Evolutionary conservation across 345 rosid genomes (phyloP), one percentile per base, ranked within the genome.

Genomic region (Cardamine chenopodiifolia): DNA sequence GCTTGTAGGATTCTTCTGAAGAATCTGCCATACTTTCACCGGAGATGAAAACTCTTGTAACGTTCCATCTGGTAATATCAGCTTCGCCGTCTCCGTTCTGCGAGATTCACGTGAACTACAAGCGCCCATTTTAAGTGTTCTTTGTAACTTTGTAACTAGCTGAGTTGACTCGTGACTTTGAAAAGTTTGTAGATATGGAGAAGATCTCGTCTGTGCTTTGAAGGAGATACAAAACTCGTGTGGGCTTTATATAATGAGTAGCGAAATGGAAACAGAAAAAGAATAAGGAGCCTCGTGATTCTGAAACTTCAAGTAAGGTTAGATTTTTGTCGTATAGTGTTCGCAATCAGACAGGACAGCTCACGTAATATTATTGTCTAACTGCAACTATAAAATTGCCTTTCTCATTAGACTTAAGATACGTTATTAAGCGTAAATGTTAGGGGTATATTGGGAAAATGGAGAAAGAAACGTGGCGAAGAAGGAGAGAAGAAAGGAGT

Each of bases 21-120:
- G 83, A 65, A 96, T 88, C 59, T 76, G 83, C 67, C 96, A 96
- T 13, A 68, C 99, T 82, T 84, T 90, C 3, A 96, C 88, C 0
- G 99, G 96, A 58, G 90, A 85, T 2, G 90, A 65, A 60, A 82
- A 95, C 77, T 95, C 99, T 28, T 88, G 89, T 11, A 95, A 67
- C 18, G 86, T 79, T 9, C 98, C 99, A 52, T 95, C 98, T 23
- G 80, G 86, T 14, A 89, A 75, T 47, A 96, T 82, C 58, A 96
- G 70, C 81, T 96, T 96, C 6, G 94, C 97, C 14, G 99, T 92
- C n/a, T 90, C 88, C 0, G 85, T 84, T 57, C 76, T 81, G 7
- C 87, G 73, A 2, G 90, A 73, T 53, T 90, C 93, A 57, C 90
- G 83, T 15, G 99, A 96, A 76, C 75, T 82, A 81, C 99, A 96